A percentile compares a stretch with the other conserved stretches of the same genome.
phyloP scores from a whole-genome alignment of 2,329 filamentous ascomycete species.

The Aspergillus cejpii region DNA sequence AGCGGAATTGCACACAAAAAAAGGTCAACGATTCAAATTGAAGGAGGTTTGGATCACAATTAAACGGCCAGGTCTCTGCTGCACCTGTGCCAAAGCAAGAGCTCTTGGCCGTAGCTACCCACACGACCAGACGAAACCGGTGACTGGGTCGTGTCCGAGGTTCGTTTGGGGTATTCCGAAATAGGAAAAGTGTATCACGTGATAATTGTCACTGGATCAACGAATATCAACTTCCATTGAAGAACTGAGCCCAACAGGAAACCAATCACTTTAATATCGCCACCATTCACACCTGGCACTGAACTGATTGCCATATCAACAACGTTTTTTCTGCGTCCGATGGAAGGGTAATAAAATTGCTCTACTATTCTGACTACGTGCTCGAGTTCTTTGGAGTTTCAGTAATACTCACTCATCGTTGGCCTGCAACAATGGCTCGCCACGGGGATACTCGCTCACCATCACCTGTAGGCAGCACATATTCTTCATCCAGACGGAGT shows the following conservation, averaged over 20 bases:
- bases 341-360: conserved; percentile 22
- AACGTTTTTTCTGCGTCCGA: conserved; percentile 6
- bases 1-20: conserved; percentile 1
- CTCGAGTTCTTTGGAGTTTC: conserved; percentile 29
- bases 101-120: conserved; percentile 12
- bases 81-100: conserved; percentile 6
- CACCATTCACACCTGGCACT: neutral
- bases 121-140: conserved; percentile 29
- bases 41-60: neutral
- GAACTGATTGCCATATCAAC: conserved; percentile 1
- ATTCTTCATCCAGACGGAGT: conserved; percentile 61
- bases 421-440: conserved; percentile 54
- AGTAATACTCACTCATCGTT: conserved; percentile 48
- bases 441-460: conserved; percentile 70
- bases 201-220: conserved; percentile 1
- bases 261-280: neutral
- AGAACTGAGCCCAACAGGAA: too few species aligned
- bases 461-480: conserved; percentile 84
- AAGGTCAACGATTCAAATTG: neutral
- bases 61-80: neutral
- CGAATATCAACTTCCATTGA: too few species aligned
- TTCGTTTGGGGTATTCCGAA: conserved; percentile 24
- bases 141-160: conserved; percentile 21
- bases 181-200: conserved; percentile 18
- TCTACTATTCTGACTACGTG: conserved; percentile 15